Base-by-base conservation (phyloP, 139 green algal species). In the Diplosphaera chodatii region DNA sequence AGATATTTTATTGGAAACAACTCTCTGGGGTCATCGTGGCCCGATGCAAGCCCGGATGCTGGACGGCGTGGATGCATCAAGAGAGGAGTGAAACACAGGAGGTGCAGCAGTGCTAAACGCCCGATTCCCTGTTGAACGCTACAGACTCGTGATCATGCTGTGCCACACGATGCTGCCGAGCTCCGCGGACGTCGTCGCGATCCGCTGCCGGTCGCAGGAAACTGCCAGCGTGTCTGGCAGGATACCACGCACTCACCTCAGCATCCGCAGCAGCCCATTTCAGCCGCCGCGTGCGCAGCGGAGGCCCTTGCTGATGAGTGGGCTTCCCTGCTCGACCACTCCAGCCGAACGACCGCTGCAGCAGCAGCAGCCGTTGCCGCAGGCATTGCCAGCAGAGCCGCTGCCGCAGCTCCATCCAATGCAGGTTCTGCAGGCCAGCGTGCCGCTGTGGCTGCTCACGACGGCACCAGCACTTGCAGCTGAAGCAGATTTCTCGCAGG, bases 381-480 rank as follows among this genome's bases (percentile, higher is more conserved):
- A 23, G 48, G 13, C 48, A 25, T 10, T 18, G 10, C 48, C 8
- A 25, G 16, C 18, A 18, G 13, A 4, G 48, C 48, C 3, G 48
- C 48, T 10, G 48, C 16, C 48, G 25, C 3, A 3, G 16, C 13
- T 25, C 22, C 13, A 59, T 18, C 18, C 48, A 18, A 18, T 18
- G 8, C 48, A 18, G 13, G 3, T 59, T 10, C 48, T 59, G 48
- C 16, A 59, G 48, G 48, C 48, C 10, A 59, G 48, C 16, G 10
- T 25, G 16, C 48, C 48, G 40, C 68, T 82, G 25, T 82, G 72
- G 77, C 32, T 76, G 15, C 67, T 75, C 20, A 63, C 64, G n/a
- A 64, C 70, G 30, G 40, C 69, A 32, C 68, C 77, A 1, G 68
- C 64, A 1, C 15, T 65, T 28, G 69, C 69, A 0, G 76, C 30